These are phyloP conservation scores for Saccharomycopsis sp. DNA, from an alignment of 805 yeast species.

Conservation along the genomic window DNA sequence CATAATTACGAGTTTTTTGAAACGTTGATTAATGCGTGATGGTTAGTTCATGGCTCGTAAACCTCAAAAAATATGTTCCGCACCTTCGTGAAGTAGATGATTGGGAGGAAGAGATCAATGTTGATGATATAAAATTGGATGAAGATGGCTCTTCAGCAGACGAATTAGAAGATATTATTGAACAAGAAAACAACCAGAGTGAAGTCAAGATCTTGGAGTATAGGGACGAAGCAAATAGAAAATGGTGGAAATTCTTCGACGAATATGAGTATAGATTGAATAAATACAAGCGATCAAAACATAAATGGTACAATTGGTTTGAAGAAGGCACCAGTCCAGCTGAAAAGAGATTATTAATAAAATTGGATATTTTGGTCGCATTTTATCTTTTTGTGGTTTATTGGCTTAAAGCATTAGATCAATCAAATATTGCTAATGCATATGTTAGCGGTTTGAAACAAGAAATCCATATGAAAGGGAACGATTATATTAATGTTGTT, in stretches of 20 bases:
- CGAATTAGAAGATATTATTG: too few relatives aligned
- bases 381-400: slow-evolving; percentile 51
- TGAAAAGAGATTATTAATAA: slow-evolving; percentile 38
- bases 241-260: slow-evolving; percentile 42
- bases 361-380: slow-evolving; percentile 48
- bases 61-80: too few relatives aligned
- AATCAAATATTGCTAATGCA: slow-evolving; percentile 53
- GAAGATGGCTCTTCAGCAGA: too few relatives aligned
- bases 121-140: too few relatives aligned
- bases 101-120: too few relatives aligned
- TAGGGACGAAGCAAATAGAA: slow-evolving; percentile 33
- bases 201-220: slow-evolving; percentile 24
- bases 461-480: slow-evolving; percentile 48
- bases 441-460: slow-evolving; percentile 57
- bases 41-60: too few relatives aligned
- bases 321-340: slow-evolving; percentile 33
- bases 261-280: slow-evolving; percentile 53
- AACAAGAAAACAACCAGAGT: too few relatives aligned
- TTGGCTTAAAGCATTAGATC: slow-evolving; percentile 63
- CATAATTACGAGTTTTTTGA: too few relatives aligned
- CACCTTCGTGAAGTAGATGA: too few relatives aligned
- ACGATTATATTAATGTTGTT: slow-evolving; percentile 53
- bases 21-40: too few relatives aligned
- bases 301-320: slow-evolving; percentile 47
- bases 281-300: slow-evolving; percentile 27